Base-by-base conservation (phyloP, 73 alveolate genomes). In the Diophrys sp. region DNA sequence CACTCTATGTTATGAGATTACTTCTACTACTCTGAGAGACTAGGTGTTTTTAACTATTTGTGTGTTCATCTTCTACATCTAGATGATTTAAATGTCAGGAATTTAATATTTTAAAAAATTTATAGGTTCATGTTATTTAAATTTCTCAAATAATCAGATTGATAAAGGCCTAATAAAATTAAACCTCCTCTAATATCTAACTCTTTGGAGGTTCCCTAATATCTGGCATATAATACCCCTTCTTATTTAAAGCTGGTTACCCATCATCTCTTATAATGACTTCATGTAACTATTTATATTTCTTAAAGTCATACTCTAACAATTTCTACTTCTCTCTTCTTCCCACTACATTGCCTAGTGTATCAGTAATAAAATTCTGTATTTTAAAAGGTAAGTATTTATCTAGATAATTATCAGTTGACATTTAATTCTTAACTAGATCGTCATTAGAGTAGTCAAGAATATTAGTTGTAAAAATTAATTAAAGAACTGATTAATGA, bases 401-500 rank as follows among this genome's bases (percentile, higher is more conserved):
- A 0, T 77, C 85, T 28, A 77, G 14, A 28, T 77, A 77, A 31
- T 77, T 77, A 56, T 77, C 85, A 1, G 85, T 77, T 26, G 71
- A 56, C 53, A 66, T 44, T 31, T 54, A 29, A 33, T 26, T 77
- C 32, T 33, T 66, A 32, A 25, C 31, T 1, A 77, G 33, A 33
- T 77, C 85, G 30, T 77, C 76, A 1, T 31, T 23, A 26, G 78
- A 57, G 53, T 68, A 28, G n/a, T n/a, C n/a, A n/a, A n/a, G n/a
- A n/a, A n/a, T n/a, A n/a, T n/a, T n/a, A n/a, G n/a, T n/a, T n/a
- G n/a, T n/a, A n/a, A n/a, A n/a, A n/a, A n/a, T n/a, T n/a, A n/a
- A n/a, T n/a, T n/a, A n/a, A n/a, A n/a, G n/a, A n/a, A n/a, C n/a
- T n/a, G n/a, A n/a, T n/a, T n/a, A n/a, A n/a, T n/a, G n/a, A n/a